These are phyloP conservation scores for Vigna radiata DNA, from an alignment of 306 rosid genomes.

Conservation along the genomic window DNA sequence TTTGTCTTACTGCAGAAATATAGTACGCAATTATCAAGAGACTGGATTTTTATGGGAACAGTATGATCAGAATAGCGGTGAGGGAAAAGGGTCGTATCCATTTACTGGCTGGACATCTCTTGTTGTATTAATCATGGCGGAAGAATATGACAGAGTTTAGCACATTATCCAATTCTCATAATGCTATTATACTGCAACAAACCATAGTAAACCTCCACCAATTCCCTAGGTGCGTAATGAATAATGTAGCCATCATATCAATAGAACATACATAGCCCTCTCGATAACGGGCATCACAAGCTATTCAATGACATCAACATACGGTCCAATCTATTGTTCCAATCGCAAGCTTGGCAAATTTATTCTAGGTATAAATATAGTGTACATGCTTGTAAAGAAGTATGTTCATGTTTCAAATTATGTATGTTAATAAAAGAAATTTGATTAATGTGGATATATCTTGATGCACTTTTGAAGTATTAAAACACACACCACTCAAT, in stretches of 20 bases:
- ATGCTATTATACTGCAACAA: not conserved
- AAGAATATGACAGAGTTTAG: conserved; percentile 63
- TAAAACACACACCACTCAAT: too few relatives aligned
- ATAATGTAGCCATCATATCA: not conserved
- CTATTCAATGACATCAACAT: not conserved
- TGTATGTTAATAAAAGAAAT: too few relatives aligned
- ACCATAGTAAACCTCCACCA: not conserved
- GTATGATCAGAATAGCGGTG: conserved; percentile 78
- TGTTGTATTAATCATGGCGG: conserved; percentile 81
- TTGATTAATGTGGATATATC: too few relatives aligned
- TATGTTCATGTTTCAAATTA: too few relatives aligned
- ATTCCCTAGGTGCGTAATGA: not conserved
- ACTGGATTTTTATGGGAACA: conserved; percentile 93
- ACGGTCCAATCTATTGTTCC: too few relatives aligned
- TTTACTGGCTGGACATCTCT: conserved; percentile 98
- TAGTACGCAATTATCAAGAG: conserved; percentile 67
- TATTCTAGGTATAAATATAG: too few relatives aligned
- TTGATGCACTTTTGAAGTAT: too few relatives aligned
- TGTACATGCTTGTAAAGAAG: too few relatives aligned
- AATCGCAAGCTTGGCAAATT: too few relatives aligned
- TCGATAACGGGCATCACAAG: not conserved
- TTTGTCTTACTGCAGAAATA: conserved; percentile 46
- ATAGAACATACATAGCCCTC: not conserved
- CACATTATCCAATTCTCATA: conserved; percentile 9
- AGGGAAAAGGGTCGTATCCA: conserved; percentile 85